Percentiles rank a stretch among this genome's conserved stretches.
These are phyloP conservation scores for Triadica sebifera DNA, from an alignment of 345 rosid species.

Conservation along the genomic window DNA sequence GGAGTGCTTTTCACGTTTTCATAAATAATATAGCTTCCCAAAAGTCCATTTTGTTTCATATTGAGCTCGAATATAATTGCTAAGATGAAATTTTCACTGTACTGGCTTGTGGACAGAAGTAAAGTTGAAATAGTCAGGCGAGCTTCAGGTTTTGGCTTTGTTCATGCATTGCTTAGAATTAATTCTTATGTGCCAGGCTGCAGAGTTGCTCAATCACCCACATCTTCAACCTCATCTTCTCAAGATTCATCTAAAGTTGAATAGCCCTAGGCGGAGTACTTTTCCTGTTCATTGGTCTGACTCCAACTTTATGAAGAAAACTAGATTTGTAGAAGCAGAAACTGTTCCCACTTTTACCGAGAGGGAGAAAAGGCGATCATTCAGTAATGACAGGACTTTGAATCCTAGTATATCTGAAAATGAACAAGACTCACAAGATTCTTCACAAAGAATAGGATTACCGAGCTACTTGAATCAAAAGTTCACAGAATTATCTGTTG, in stretches of 20 bases:
- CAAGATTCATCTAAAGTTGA: slow-evolving; percentile 62
- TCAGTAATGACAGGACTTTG: slow-evolving; percentile 23
- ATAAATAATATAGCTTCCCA: background rate
- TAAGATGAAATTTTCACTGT: background rate
- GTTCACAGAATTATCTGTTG: background rate
- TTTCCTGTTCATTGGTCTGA: slow-evolving; percentile 53
- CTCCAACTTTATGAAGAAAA: slow-evolving; percentile 35
- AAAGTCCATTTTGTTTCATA: slow-evolving; percentile 5
- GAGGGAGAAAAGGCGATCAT: slow-evolving; percentile 33
- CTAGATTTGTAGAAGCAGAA: slow-evolving; percentile 44
- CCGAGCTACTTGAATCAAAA: slow-evolving; percentile 10
- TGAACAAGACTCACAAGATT: slow-evolving; percentile 13
- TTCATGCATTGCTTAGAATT: background rate
- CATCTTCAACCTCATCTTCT: slow-evolving; percentile 71
- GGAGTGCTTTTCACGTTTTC: background rate
- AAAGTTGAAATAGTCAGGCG: background rate
- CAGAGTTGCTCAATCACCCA: slow-evolving; percentile 72
- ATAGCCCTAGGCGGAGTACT: slow-evolving; percentile 58
- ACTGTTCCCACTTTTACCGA: slow-evolving; percentile 20
- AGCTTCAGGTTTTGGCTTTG: background rate
- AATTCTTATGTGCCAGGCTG: slow-evolving; percentile 52
- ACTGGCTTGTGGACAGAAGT: background rate
- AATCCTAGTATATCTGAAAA: slow-evolving; percentile 24
- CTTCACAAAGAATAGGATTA: slow-evolving; percentile 15
- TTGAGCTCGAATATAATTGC: background rate